These are phyloP conservation scores for Pulveroboletus sp. DNA, from an alignment of 768 basidiomycete genomes.

Conservation along the genomic window DNA sequence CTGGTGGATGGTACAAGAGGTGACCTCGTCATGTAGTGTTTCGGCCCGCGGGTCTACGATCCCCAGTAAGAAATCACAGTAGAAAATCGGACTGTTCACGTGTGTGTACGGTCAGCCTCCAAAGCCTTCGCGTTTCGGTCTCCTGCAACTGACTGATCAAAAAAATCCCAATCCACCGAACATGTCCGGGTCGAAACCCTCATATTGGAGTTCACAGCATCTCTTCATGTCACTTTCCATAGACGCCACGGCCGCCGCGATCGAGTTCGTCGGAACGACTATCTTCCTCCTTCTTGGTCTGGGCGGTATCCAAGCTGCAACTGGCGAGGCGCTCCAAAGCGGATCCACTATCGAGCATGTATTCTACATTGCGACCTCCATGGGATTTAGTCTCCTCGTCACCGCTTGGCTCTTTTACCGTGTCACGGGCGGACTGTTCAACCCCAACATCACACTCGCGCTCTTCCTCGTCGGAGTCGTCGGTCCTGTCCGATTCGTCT, in stretches of 20 bases:
- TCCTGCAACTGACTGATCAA: neutral
- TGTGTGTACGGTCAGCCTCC: too few relatives aligned
- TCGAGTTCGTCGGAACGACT: constrained; percentile 57
- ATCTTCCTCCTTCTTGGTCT: constrained; percentile 63
- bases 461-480: constrained; percentile 55
- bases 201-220: constrained; percentile 22
- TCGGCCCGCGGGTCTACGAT: too few relatives aligned
- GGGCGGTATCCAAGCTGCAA: constrained; percentile 58
- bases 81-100: neutral
- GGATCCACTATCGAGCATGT: constrained; percentile 37
- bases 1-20: too few relatives aligned
- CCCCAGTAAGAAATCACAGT: too few relatives aligned
- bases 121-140: neutral
- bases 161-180: neutral
- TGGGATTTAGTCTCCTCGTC: constrained; percentile 59
- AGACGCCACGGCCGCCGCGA: constrained; percentile 45
- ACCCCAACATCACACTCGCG: constrained; percentile 57
- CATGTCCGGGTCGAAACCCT: constrained; percentile 10
- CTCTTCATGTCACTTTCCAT: constrained; percentile 29
- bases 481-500: constrained; percentile 48
- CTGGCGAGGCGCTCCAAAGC: constrained; percentile 31
- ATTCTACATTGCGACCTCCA: constrained; percentile 53
- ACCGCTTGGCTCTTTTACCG: constrained; percentile 68
- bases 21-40: too few relatives aligned
- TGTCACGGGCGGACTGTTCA: constrained; percentile 61